phyloP scores from a whole-genome alignment of 371 early-diverging fungal genomes.

The Catenaria anguillulae region DNA sequence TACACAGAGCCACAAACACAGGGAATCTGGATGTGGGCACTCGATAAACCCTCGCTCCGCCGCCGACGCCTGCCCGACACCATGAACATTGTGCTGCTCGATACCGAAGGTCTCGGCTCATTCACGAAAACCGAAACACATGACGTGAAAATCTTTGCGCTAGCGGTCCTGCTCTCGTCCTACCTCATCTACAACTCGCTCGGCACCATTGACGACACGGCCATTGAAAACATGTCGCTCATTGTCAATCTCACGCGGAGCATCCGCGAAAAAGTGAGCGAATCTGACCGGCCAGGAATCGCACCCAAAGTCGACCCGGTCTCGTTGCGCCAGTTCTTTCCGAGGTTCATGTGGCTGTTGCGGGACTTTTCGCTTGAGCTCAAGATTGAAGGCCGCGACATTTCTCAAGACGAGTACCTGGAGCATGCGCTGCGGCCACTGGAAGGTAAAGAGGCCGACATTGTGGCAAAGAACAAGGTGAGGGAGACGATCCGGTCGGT shows the following conservation, averaged over 20 bases:
- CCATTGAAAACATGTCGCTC: conserved; percentile 7
- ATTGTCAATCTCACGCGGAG: background rate
- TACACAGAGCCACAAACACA: conserved; percentile 2
- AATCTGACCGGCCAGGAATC: background rate
- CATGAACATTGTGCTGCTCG: conserved; percentile 1
- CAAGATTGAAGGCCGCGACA: background rate
- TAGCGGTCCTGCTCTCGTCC: conserved; percentile 5
- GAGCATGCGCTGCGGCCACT: conserved; percentile 2
- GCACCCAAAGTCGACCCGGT: background rate
- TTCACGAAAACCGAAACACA: conserved; percentile 7
- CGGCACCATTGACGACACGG: conserved; percentile 6
- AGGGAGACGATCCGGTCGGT: background rate
- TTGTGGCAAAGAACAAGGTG: conserved; percentile 3
- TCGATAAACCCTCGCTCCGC: background rate
- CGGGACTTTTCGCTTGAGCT: conserved; percentile 5
- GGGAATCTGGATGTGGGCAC: conserved; percentile 7
- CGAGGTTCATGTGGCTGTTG: conserved; percentile 5
- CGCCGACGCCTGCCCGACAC: background rate
- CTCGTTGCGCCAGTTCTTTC: background rate
- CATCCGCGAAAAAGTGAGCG: background rate
- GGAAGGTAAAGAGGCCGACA: background rate
- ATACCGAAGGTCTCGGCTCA: conserved; percentile 6
- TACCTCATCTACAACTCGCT: conserved; percentile 4
- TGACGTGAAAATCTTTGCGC: conserved; percentile 6
- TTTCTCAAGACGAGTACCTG: conserved; percentile 2